These are phyloP conservation scores for Pseudozyma thailandica DNA, from an alignment of 1,284 basidiomycete genomes.

Conservation along the genomic window DNA sequence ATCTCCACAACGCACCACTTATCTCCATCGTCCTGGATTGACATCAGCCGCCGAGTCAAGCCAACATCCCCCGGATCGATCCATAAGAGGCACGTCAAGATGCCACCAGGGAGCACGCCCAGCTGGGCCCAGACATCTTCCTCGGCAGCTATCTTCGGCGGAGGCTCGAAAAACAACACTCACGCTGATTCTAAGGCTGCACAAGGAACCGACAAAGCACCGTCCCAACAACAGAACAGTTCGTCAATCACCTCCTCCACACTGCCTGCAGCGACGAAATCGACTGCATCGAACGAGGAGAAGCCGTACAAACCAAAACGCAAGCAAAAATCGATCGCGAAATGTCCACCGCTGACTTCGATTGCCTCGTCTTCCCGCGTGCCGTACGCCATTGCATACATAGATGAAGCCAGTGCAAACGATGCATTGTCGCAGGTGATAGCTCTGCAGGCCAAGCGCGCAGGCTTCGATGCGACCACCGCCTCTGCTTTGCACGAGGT, in stretches of 20 bases:
- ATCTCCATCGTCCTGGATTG: too few species aligned
- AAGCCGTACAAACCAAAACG: constrained; percentile 34
- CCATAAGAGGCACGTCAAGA: too few species aligned
- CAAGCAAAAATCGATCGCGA: constrained; percentile 32
- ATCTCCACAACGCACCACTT: too few species aligned
- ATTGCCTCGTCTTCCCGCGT: constrained; percentile 24
- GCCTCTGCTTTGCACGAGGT: constrained; percentile 42
- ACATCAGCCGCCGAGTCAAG: too few species aligned
- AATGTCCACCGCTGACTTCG: constrained; percentile 16
- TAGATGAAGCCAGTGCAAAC: constrained; percentile 27
- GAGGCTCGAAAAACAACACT: constrained; percentile 9
- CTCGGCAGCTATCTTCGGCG: constrained; percentile 32
- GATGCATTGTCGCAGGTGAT: constrained; percentile 35
- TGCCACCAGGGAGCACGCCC: constrained; percentile 39
- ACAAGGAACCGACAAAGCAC: constrained; percentile 14
- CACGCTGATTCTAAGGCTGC: neutral
- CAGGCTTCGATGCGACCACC: constrained; percentile 41
- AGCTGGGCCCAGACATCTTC: constrained; percentile 41
- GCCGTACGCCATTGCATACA: constrained; percentile 19
- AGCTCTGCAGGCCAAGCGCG: constrained; percentile 30
- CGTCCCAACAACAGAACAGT: constrained; percentile 4
- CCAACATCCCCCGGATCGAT: too few species aligned
- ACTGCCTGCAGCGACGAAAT: neutral
- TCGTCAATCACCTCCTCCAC: neutral
- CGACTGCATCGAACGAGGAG: neutral